Evolutionary conservation across 2,329 filamentous ascomycete genomes (phyloP).

Genomic region (Aspergillus ustus): DNA sequence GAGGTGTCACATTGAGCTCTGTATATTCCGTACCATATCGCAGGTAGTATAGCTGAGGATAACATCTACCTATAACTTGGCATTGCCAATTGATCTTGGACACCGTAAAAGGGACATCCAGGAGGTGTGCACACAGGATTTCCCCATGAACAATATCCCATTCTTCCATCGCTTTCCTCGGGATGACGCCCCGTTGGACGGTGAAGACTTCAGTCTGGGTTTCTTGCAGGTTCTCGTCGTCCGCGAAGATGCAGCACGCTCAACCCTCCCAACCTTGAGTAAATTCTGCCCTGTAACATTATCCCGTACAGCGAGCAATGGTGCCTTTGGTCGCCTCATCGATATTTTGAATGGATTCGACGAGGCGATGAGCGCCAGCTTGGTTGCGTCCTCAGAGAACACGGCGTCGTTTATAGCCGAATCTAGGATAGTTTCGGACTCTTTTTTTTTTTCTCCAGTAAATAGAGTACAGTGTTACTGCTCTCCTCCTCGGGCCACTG

Average conservation of each 20-base stretch:
- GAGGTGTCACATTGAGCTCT: too few species aligned
- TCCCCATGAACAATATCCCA: too few species aligned
- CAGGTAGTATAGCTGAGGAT: too few species aligned
- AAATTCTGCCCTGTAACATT: background rate
- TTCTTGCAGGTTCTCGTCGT: background rate
- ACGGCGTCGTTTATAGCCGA: background rate
- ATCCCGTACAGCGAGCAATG: background rate
- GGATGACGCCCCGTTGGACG: too few species aligned
- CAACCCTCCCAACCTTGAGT: background rate
- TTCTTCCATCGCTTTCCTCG: too few species aligned
- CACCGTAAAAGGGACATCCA: too few species aligned
- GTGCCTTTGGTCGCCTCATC: background rate
- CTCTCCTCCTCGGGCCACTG: background rate
- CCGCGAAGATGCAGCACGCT: background rate
- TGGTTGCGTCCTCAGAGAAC: background rate
- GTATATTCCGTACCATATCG: too few species aligned
- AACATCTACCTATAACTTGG: too few species aligned
- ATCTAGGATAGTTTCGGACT: background rate
- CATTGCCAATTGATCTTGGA: too few species aligned
- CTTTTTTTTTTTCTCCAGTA: background rate
- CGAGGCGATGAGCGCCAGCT: background rate
- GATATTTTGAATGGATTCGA: background rate
- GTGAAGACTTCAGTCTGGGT: background rate
- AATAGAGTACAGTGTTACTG: background rate
- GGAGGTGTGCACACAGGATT: too few species aligned